Percentiles rank a stretch among this genome's conserved stretches.
phyloP scores from a whole-genome alignment of 228 moss, liverwort and hornwort genomes.

The Sphagnum magellanicum region DNA sequence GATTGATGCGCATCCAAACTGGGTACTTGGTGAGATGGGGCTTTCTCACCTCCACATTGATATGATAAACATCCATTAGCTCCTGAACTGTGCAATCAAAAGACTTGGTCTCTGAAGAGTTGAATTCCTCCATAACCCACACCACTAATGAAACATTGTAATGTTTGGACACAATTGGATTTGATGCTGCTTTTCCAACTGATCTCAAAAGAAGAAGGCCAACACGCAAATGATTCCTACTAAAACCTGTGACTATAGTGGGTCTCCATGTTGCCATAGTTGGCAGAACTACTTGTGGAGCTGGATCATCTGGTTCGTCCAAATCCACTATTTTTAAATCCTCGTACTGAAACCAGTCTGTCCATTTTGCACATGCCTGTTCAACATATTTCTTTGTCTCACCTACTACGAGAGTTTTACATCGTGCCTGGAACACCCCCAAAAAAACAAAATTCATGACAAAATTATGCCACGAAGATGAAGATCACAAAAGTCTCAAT shows the following conservation, averaged over 20 bases:
- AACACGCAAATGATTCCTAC: constrained; percentile 42
- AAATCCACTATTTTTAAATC: constrained; percentile 37
- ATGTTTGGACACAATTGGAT: constrained; percentile 23
- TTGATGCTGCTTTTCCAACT: constrained; percentile 22
- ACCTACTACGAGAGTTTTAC: too few relatives aligned
- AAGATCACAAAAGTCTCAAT: too few relatives aligned
- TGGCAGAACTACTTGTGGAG: constrained; percentile 9
- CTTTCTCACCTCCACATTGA: constrained; percentile 27
- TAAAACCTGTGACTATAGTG: constrained; percentile 53
- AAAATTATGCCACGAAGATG: too few relatives aligned
- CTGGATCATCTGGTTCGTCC: constrained; percentile 19
- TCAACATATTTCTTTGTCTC: too few relatives aligned
- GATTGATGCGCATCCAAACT: constrained; percentile 54
- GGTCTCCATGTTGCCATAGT: constrained; percentile 37
- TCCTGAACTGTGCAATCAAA: constrained; percentile 32
- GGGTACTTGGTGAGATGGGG: constrained; percentile 37
- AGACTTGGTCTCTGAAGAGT: constrained; percentile 4
- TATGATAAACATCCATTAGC: constrained; percentile 18
- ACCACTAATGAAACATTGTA: constrained; percentile 49
- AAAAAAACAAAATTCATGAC: too few relatives aligned
- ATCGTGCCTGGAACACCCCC: too few relatives aligned
- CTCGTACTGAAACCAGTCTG: constrained; percentile 14
- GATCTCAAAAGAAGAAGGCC: constrained; percentile 57
- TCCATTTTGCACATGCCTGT: too few relatives aligned
- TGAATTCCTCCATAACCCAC: constrained; percentile 39